Evolutionary conservation across 2,329 filamentous ascomycete species (phyloP).

Genomic region (Microsporum audouinii): DNA sequence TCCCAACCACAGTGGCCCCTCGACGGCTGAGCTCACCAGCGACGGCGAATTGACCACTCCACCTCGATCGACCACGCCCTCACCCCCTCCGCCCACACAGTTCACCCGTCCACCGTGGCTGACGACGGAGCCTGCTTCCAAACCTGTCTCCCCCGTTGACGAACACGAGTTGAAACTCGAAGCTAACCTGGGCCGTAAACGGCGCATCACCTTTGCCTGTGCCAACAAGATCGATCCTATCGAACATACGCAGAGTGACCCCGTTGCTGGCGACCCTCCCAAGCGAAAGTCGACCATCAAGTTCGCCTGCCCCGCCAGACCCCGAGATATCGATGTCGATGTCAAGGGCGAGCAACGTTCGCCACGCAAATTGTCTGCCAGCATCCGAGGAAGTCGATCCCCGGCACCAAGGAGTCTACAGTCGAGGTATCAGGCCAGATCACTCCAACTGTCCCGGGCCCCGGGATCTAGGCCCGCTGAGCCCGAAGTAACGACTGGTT

Average conservation of each 20-base stretch:
- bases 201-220: constrained; percentile 89
- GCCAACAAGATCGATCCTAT: constrained; percentile 43
- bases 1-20: constrained; percentile 59
- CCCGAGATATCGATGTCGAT: constrained; percentile 17
- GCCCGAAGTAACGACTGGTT: constrained; percentile 13
- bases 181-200: constrained; percentile 60
- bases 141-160: constrained; percentile 24
- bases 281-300: constrained; percentile 37
- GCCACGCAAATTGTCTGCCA: constrained; percentile 17
- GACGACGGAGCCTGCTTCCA: constrained; percentile 5
- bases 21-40: constrained; percentile 86
- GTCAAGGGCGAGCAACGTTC: constrained; percentile 21
- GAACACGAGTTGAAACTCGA: constrained; percentile 47
- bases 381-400: constrained; percentile 28
- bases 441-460: background rate
- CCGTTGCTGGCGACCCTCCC: constrained; percentile 23
- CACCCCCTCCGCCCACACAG: constrained; percentile 64
- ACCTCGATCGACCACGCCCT: constrained; percentile 75
- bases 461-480: background rate
- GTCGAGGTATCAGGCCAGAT: constrained; percentile 6
- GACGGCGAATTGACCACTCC: constrained; percentile 86
- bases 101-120: constrained; percentile 20
- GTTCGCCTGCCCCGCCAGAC: constrained; percentile 36
- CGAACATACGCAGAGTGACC: constrained; percentile 27
- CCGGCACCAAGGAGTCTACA: constrained; percentile 24